Evolutionary conservation across 2,329 filamentous ascomycete species (phyloP).

Genomic region (Colletotrichum shisoi): DNA sequence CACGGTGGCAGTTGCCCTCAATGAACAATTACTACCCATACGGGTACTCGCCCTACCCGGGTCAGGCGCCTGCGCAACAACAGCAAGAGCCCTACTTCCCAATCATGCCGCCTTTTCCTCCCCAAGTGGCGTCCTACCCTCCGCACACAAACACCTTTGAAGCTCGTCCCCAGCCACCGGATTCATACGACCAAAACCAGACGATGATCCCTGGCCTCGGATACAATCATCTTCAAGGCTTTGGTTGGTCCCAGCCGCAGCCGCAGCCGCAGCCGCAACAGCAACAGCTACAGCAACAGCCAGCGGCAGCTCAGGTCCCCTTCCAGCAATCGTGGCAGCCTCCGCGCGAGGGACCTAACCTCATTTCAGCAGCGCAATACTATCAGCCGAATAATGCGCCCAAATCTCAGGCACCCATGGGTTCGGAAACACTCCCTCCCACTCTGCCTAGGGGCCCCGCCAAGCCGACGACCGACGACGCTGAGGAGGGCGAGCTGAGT

Average conservation of each 20-base stretch:
- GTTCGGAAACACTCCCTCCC: neutral
- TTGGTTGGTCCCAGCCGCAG: slow-evolving; percentile 24
- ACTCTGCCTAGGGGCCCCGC: slow-evolving; percentile 2
- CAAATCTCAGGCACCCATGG: slow-evolving; percentile 7
- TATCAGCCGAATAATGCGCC: slow-evolving; percentile 38
- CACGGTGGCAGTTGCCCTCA: slow-evolving; percentile 18
- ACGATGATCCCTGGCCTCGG: slow-evolving; percentile 44
- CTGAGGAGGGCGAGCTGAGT: slow-evolving; percentile 77
- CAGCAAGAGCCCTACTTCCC: slow-evolving; percentile 36
- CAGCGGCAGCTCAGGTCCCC: neutral
- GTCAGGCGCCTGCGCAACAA: slow-evolving; percentile 39
- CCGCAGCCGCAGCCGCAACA: slow-evolving; percentile 13
- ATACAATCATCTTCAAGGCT: slow-evolving; percentile 30
- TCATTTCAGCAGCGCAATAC: slow-evolving; percentile 39
- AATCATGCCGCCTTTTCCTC: slow-evolving; percentile 23
- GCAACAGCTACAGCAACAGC: neutral
- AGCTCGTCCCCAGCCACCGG: slow-evolving; percentile 13
- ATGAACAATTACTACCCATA: slow-evolving; percentile 54
- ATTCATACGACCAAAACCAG: slow-evolving; percentile 40
- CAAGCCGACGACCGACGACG: slow-evolving; percentile 36
- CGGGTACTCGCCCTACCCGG: slow-evolving; percentile 47
- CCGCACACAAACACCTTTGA: slow-evolving; percentile 22
- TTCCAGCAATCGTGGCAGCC: slow-evolving; percentile 30
- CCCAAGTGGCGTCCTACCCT: slow-evolving; percentile 15
- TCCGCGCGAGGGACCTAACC: slow-evolving; percentile 35